phyloP scores from a whole-genome alignment of 768 basidiomycete genomes.

The Russula foetens region DNA sequence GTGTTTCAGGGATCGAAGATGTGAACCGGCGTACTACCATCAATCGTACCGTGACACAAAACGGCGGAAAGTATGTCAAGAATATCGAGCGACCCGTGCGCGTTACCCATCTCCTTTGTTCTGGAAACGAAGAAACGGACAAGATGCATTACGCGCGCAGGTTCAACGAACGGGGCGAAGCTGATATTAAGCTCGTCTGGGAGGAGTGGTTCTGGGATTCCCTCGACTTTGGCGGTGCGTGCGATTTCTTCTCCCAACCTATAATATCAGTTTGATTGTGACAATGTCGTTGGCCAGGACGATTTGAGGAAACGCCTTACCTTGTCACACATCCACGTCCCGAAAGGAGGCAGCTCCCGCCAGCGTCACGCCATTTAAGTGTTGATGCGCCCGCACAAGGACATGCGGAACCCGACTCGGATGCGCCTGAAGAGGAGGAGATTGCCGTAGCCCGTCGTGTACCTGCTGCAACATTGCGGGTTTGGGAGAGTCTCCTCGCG shows the following conservation, averaged over 20 bases:
- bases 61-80: slow-evolving; percentile 67
- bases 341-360: slow-evolving; percentile 6
- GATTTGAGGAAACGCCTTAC: slow-evolving; percentile 17
- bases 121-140: slow-evolving; percentile 54
- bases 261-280: not conserved
- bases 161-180: slow-evolving; percentile 62
- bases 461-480: slow-evolving; percentile 52
- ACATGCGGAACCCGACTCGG: not conserved
- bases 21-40: slow-evolving; percentile 53
- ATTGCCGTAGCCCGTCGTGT: slow-evolving; percentile 48
- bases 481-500: slow-evolving; percentile 64
- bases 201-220: slow-evolving; percentile 98
- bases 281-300: slow-evolving; percentile 4
- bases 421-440: slow-evolving; percentile 42
- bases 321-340: slow-evolving; percentile 17
- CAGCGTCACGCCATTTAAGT: not conserved
- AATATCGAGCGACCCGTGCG: slow-evolving; percentile 68
- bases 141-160: slow-evolving; percentile 77
- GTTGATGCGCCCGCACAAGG: not conserved
- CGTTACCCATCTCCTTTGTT: slow-evolving; percentile 82
- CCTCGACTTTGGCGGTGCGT: slow-evolving; percentile 58
- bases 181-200: slow-evolving; percentile 75
- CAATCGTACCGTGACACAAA: slow-evolving; percentile 44
- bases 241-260: not conserved
- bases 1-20: slow-evolving; percentile 69